Evolutionary conservation across 805 yeast species (phyloP), one percentile per base, ranked within the genome.

Genomic region (Wickerhamiella azyma): DNA sequence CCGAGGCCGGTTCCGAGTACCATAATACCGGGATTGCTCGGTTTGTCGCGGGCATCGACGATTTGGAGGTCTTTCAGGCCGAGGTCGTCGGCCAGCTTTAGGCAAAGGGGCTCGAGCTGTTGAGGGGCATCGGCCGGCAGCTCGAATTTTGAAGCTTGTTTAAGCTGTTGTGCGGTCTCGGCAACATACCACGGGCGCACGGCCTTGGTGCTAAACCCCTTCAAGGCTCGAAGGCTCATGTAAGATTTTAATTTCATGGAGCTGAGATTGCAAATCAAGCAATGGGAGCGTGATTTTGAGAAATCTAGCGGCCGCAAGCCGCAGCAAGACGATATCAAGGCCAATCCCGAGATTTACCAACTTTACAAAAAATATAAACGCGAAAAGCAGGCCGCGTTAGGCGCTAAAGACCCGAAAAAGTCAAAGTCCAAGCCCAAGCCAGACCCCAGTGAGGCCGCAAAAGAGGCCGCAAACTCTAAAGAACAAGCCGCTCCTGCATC

Each of bases 1-100:
- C 88, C 76, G 59, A 79, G 81, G 3, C 94, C 95, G 0, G 92
- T 75, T 16, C 79, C 74, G 0, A 89, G 64, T 5, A 89, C 64
- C 70, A 78, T 72, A 47, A 73, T 46, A 30, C 66, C 61, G 1
- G 72, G 63, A 8, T 61, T 32, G 9, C 63, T 59, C 7, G 40
- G 14, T 18, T 9, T 13, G n/a, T 54, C 51, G 30, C 79, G 66
- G 48, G 81, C 63, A 56, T 88, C 94, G 52, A 84, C 75, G 1
- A 86, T 59, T 33, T 65, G 59, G 28, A 88, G 56, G 47, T 85
- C 77, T 3, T 65, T 63, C 33, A 88, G 63, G 9, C 94, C 94
- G 49, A 82, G 69, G 29, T 81, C 78, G 5, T 66, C 60, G 3
- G 75, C 72, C 47, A 82, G 58, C 45, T 71, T 66, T 5, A 66